Evolutionary conservation across 176 grass and related monocot species (phyloP), one percentile per base, ranked within the genome.

Genomic region (Bromus sterilis): DNA sequence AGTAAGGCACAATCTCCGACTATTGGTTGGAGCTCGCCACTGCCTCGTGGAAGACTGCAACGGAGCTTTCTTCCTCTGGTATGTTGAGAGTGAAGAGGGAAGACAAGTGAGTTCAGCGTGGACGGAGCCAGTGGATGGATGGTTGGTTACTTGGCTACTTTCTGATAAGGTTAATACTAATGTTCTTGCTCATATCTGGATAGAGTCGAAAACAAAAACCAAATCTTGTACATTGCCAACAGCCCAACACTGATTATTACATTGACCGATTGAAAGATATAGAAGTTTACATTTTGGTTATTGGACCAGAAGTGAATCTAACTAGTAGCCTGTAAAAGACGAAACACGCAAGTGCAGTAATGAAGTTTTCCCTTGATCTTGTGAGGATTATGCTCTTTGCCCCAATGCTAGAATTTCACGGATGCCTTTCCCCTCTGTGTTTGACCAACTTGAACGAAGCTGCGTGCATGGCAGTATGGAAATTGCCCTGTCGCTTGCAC

Each of bases 141-240:
- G 48, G 48, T 63, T 75, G 84, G 56, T 85, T 90, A 65, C 77
- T 78, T 80, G 58, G 56, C 83, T 90, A 65, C 77, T 78, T 80
- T 48, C 74, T 70, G 71, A 80, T 85, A 90, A 90, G 88, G 91
- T 88, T 90, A 87, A 83, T 90, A 61, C 77, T 80, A 81, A 83
- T 87, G 85, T 84, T 46, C 82, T 85, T 83, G 78, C 42, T 76
- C 73, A 66, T 61, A 82, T 70, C 23, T 53, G 74, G 86, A 51
- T 88, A 81, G 82, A 89, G 32, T 80, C 79, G 57, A 60, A 56
- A 87, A 35, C 11, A 20, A 87, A 35, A n/a, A 20, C 34, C 62
- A 36, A 81, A 29, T 60, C 41, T 76, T 90, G 91, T 93, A 93
- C 82, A 79, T 86, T 53, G 48, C 48, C 48, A 53, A 53, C 48